Conservation (phyloP, 2,329 filamentous ascomycete species). For the Claviceps sorghi region DNA sequence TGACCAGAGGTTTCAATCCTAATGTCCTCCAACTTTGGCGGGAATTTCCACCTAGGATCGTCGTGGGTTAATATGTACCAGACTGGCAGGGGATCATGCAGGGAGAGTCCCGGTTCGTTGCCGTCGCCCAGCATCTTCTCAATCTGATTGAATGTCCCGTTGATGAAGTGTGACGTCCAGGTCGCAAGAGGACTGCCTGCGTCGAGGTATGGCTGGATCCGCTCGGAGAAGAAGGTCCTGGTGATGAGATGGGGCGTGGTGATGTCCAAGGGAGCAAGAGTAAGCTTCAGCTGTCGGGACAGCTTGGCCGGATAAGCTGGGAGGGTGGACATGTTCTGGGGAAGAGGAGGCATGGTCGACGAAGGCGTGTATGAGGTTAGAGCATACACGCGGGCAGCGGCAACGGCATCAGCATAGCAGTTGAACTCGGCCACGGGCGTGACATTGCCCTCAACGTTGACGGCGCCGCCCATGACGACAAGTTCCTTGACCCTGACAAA, state of each 20-base stretch:
- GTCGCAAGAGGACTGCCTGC: conserved; percentile 56
- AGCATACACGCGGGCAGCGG: conserved; percentile 62
- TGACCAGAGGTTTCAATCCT: conserved; percentile 80
- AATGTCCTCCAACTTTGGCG: conserved; percentile 58
- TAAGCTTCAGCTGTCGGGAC: conserved; percentile 48
- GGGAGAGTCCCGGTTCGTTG: conserved; percentile 43
- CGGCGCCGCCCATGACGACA: conserved; percentile 85
- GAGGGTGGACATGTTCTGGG: conserved; percentile 34
- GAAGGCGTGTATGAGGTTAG: conserved; percentile 59
- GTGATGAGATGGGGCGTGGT: conserved; percentile 56
- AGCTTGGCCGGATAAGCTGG: conserved; percentile 49
- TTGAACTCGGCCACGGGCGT: conserved; percentile 89
- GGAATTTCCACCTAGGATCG: conserved; percentile 42
- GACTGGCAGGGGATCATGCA: conserved; percentile 67
- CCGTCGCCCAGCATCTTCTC: conserved; percentile 44
- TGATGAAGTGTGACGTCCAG: conserved; percentile 60
- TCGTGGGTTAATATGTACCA: conserved; percentile 60
- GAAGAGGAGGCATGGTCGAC: conserved; percentile 65
- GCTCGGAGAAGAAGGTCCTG: conserved; percentile 41
- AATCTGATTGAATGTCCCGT: conserved; percentile 56
- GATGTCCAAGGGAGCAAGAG: conserved; percentile 63
- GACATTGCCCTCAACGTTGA: conserved; percentile 68
- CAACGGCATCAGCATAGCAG: conserved; percentile 73
- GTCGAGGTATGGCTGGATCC: conserved; percentile 39
- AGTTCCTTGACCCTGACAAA: conserved; percentile 84